These are phyloP conservation scores for Globisporangium nagaii DNA, from an alignment of 352 stramenopile genomes.

Conservation along the genomic window DNA sequence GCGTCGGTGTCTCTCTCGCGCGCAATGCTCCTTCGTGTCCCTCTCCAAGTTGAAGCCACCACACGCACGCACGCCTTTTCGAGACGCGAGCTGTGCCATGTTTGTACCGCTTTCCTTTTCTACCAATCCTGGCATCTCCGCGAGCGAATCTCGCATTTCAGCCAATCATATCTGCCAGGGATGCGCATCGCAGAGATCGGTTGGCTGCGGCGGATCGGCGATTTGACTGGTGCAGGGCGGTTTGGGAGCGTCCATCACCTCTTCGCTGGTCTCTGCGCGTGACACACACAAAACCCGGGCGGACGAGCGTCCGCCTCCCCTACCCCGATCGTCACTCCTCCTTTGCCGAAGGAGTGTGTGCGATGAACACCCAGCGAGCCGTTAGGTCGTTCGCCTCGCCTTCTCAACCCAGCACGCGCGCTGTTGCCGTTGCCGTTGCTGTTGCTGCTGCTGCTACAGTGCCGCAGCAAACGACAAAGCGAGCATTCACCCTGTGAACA, in stretches of 20 bases:
- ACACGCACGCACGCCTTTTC: not conserved
- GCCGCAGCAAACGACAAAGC: too few species aligned
- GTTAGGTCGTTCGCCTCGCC: too few species aligned
- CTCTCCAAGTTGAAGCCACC: not conserved
- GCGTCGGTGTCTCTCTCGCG: too few species aligned
- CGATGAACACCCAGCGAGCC: not conserved
- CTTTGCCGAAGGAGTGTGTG: not conserved
- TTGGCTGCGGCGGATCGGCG: not conserved
- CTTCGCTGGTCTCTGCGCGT: not conserved
- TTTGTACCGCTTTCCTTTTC: not conserved
- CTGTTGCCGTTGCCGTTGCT: not conserved
- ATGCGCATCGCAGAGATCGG: not conserved
- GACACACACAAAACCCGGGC: not conserved
- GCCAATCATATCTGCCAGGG: not conserved
- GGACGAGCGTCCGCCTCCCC: too few species aligned
- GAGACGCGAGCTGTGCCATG: not conserved
- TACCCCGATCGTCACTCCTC: not conserved
- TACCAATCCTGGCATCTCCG: too few species aligned
- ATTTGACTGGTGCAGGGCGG: conserved; percentile 1
- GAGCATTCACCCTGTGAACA: too few species aligned
- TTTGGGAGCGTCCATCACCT: not conserved
- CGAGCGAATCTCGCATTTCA: not conserved
- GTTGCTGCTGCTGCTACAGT: too few species aligned
- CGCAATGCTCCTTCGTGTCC: too few species aligned
- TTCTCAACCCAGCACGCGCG: too few species aligned